Base-by-base conservation (phyloP, 108 stramenopile genomes). In the Nitzschia sp. region DNA sequence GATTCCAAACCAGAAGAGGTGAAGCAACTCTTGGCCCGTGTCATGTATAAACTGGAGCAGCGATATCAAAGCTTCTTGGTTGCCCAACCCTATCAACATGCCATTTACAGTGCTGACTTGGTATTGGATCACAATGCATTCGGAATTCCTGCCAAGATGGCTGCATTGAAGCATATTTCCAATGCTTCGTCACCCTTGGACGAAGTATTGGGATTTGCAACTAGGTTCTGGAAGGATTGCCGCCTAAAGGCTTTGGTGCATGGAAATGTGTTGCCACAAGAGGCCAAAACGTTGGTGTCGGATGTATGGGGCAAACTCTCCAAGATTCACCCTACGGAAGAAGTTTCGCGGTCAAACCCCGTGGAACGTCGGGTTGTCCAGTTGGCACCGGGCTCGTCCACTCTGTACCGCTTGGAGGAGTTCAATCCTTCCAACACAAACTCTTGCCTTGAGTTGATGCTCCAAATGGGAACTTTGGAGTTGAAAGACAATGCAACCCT, bases 51-150 rank as follows among this genome's bases (percentile, higher is more conserved):
- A 62, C 39, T 83, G 19, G 53, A 57, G 48, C 71, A 84, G 40
- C 41, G 70, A 14, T 85, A 73, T 44, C 81, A 86, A 34, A 77
- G 70, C 56, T 83, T 83, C 48, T 21, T 80, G 24, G 84, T 83
- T 44, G 44, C 70, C 10, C 85, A 86, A 56, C 82, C 86, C 5
- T 92, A 92, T 64, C 70, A 84, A 41, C 91, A 89, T 62, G 83
- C 82, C 7, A 69, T 89, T 53, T 67, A 79, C 64, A 81, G 61
- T 42, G 80, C 70, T 10, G 80, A 85, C 57, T 53, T 75, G 41
- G 82, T 81, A 50, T 58, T 88, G 65, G 87, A 85, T 52, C 41
- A 58, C 6, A 65, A 76, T 11, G 72, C 70, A 46, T 86, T 63
- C 62, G 58, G 54, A 17, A 67, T 83, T 58, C 55, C 75, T 0